phyloP scores from a whole-genome alignment of 192 early-diverging fungal genomes.

The Spizellomyces punctatus region DNA sequence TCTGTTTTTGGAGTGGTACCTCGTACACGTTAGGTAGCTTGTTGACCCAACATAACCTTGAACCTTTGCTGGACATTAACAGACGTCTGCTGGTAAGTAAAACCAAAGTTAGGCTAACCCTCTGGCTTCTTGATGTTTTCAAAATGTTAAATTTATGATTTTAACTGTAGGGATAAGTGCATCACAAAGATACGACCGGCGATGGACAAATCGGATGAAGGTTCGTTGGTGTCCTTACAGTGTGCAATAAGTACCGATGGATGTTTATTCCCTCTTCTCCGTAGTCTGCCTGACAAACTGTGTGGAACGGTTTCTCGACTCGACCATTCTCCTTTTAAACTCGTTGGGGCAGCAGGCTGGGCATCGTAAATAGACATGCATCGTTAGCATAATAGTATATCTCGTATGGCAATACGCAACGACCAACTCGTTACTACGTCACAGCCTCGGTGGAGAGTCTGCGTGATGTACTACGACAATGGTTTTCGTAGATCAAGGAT shows the following conservation, averaged over 20 bases:
- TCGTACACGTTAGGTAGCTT: no score
- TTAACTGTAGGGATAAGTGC: constrained; percentile 34
- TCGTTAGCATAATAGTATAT: no score
- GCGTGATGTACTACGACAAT: no score
- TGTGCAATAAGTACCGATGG: background rate
- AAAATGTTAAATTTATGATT: constrained; percentile 7
- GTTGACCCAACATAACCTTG: no score
- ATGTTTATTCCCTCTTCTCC: background rate
- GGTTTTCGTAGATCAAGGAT: no score
- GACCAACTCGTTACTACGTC: no score
- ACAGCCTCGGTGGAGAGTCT: no score
- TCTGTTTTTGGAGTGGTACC: background rate
- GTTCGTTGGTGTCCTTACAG: constrained; percentile 1
- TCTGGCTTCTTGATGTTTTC: background rate
- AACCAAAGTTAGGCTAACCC: background rate
- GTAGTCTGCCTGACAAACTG: constrained; percentile 68
- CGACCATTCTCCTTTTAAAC: constrained; percentile 61
- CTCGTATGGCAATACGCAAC: no score
- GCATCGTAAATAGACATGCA: constrained; percentile 13
- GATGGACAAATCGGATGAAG: constrained; percentile 36
- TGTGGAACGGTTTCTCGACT: constrained; percentile 71
- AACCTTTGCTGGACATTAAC: background rate
- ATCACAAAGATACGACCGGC: constrained; percentile 35
- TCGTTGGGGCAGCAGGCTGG: constrained; percentile 45
- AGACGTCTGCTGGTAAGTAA: constrained; percentile 29